These are phyloP conservation scores for Clonostachys chloroleuca DNA, from an alignment of 2,329 filamentous ascomycete genomes.

Conservation along the genomic window DNA sequence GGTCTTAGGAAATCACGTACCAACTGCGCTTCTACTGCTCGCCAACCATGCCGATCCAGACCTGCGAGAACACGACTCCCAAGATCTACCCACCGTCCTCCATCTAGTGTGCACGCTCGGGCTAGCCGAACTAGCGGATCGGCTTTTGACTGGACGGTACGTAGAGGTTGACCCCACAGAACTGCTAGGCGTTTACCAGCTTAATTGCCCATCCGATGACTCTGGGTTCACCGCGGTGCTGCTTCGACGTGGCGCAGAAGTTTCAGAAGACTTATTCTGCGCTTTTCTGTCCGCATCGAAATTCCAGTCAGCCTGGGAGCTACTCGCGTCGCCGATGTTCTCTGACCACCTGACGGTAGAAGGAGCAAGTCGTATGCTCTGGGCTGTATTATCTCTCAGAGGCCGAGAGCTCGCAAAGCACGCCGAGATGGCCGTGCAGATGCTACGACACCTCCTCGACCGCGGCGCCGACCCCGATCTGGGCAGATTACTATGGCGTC, in stretches of 20 bases:
- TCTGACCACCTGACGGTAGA: background rate
- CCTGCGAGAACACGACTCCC: too few relatives aligned
- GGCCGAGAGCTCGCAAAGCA: background rate
- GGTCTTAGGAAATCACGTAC: background rate
- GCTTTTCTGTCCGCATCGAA: background rate
- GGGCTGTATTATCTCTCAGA: background rate
- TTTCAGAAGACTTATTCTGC: background rate
- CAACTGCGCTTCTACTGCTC: background rate
- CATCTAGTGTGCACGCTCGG: background rate
- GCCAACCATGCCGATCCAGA: background rate
- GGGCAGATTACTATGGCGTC: background rate
- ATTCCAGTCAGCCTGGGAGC: slow-evolving; percentile 1
- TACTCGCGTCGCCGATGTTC: background rate
- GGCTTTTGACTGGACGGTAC: background rate
- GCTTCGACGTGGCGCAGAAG: background rate
- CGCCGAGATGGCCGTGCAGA: background rate
- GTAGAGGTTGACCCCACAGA: background rate
- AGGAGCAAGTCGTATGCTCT: background rate
- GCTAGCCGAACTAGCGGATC: background rate
- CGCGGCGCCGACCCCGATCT: background rate
- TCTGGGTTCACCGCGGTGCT: background rate
- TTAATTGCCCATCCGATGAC: background rate
- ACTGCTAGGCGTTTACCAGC: background rate
- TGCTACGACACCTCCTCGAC: background rate
- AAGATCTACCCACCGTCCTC: background rate